Conservation (phyloP, 805 yeast genomes). For the Babjeviella inositovora region DNA sequence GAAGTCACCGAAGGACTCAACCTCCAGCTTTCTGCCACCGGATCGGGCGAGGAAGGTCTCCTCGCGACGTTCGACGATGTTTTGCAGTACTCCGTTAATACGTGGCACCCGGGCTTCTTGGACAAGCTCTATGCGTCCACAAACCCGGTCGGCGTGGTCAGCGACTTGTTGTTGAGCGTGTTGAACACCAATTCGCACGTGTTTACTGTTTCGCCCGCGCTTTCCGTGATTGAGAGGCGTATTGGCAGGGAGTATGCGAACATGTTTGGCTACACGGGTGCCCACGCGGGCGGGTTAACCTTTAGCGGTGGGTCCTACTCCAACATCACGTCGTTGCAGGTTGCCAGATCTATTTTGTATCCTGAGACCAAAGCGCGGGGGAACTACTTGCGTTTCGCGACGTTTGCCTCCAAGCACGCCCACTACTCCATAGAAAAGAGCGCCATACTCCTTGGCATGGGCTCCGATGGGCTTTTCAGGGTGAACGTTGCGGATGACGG, state of each 20-base stretch:
- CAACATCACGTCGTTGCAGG: conserved; percentile 62
- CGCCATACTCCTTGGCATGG: conserved; percentile 63
- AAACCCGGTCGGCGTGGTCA: conserved; percentile 67
- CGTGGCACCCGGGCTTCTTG: conserved; percentile 79
- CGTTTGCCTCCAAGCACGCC: conserved; percentile 56
- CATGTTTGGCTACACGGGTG: conserved; percentile 38
- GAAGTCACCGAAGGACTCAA: conserved; percentile 19
- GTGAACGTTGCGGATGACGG: conserved; percentile 43
- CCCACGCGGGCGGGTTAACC: conserved; percentile 64
- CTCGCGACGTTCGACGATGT: conserved; percentile 34
- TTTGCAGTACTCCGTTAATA: conserved; percentile 53
- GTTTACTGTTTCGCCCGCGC: conserved; percentile 69
- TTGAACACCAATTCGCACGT: conserved; percentile 80
- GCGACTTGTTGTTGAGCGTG: conserved; percentile 52
- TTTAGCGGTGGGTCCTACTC: conserved; percentile 85
- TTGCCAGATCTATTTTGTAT: conserved; percentile 48
- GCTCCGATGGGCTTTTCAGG: conserved; percentile 44
- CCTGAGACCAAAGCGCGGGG: conserved; percentile 63
- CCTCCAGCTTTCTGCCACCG: conserved; percentile 16
- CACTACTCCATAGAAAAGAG: conserved; percentile 76
- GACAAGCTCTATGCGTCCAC: conserved; percentile 79
- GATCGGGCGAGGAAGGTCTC: conserved; percentile 24
- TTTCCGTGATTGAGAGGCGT: conserved; percentile 58
- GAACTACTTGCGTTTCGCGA: conserved; percentile 41
- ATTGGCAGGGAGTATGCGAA: conserved; percentile 54